phyloP scores from a whole-genome alignment of 768 basidiomycete genomes.

The Cubamyces sp. region DNA sequence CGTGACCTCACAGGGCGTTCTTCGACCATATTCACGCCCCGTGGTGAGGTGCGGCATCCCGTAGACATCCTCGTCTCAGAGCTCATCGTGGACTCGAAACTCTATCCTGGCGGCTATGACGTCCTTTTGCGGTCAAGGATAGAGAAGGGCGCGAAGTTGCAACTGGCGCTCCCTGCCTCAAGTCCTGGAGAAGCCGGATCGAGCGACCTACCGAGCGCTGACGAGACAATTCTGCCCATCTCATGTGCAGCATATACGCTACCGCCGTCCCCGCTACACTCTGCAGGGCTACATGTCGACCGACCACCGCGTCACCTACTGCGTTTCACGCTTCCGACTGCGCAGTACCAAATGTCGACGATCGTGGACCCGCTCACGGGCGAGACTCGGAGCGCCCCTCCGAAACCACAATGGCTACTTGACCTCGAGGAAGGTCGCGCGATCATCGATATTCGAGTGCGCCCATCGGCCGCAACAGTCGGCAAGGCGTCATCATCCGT shows the following conservation, averaged over 20 bases:
- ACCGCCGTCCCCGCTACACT: conserved; percentile 81
- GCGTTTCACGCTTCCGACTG: conserved; percentile 79
- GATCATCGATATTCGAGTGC: conserved; percentile 59
- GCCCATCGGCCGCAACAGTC: conserved; percentile 45
- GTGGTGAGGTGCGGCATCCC: conserved; percentile 61
- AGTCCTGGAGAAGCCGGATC: conserved; percentile 25
- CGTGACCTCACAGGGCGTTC: conserved; percentile 36
- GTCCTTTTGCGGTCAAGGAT: conserved; percentile 50
- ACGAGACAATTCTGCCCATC: conserved; percentile 50
- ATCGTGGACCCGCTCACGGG: conserved; percentile 83
- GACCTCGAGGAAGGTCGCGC: conserved; percentile 65
- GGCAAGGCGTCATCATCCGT: conserved; percentile 31
- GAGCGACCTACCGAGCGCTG: conserved; percentile 14
- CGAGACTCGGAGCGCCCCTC: conserved; percentile 58
- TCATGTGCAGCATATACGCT: conserved; percentile 69
- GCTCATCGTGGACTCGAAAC: conserved; percentile 77
- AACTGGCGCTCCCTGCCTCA: conserved; percentile 40
- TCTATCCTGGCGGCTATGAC: conserved; percentile 78
- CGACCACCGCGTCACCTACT: conserved; percentile 71
- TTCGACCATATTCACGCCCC: conserved; percentile 62
- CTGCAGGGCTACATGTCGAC: conserved; percentile 62
- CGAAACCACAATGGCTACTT: conserved; percentile 73
- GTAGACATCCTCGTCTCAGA: conserved; percentile 79
- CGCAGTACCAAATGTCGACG: conserved; percentile 75
- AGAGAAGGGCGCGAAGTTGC: conserved; percentile 40